Conservation (phyloP, 2,329 filamentous ascomycete genomes). For the Allantophomopsis cytisporea region DNA sequence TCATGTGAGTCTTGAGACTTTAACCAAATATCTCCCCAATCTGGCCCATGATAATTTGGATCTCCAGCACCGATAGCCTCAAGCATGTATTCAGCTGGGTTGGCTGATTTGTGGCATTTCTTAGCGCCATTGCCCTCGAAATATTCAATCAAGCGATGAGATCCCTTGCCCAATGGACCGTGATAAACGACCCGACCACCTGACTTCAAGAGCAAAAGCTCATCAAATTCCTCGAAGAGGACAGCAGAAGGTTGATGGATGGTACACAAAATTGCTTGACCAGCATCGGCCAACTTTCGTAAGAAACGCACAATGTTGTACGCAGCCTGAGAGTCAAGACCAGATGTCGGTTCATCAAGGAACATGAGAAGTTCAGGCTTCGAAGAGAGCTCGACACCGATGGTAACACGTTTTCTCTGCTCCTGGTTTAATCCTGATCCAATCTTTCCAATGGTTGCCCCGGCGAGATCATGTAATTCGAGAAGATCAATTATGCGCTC, state of each 20-base stretch:
- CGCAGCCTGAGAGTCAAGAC: constrained; percentile 84
- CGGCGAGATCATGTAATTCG: constrained; percentile 82
- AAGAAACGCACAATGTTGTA: constrained; percentile 85
- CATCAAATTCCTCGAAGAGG: constrained; percentile 84
- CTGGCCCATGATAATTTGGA: constrained; percentile 42
- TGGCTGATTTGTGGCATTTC: constrained; percentile 52
- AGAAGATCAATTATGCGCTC: constrained; percentile 83
- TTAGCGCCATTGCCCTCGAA: constrained; percentile 61
- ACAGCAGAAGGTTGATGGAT: constrained; percentile 96
- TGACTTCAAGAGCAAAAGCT: constrained; percentile 62
- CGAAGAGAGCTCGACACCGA: constrained; percentile 85
- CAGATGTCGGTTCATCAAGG: constrained; percentile 89
- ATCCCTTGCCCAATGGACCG: constrained; percentile 63
- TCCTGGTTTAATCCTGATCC: constrained; percentile 72
- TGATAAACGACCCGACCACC: constrained; percentile 74
- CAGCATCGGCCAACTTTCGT: constrained; percentile 77
- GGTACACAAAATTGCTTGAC: constrained; percentile 90
- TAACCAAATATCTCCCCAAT: constrained; percentile 48
- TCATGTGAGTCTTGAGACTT: constrained; percentile 28
- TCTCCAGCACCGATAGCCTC: constrained; percentile 45
- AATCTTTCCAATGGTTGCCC: constrained; percentile 80
- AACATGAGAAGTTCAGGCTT: constrained; percentile 85
- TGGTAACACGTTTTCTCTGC: constrained; percentile 67
- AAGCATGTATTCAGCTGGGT: constrained; percentile 75
- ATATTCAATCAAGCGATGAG: constrained; percentile 53